Evolutionary conservation across 2,329 filamentous ascomycete genomes (phyloP).

Genomic region (Botrytis aclada): DNA sequence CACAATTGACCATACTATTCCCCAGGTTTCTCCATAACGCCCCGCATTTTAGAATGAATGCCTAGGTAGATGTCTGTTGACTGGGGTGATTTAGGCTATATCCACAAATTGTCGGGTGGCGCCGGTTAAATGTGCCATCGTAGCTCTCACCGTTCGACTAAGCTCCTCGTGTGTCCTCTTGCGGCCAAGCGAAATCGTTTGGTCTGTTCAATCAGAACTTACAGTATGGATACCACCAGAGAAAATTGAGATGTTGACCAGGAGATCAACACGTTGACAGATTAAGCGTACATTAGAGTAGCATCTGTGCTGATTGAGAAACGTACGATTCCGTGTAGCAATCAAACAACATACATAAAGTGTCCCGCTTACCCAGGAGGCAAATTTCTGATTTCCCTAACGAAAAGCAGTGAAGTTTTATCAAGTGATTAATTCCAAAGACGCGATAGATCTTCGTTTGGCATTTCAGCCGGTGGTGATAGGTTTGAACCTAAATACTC

Average conservation of each 20-base stretch:
- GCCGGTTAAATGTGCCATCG: slow-evolving; percentile 11
- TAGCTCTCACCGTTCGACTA: slow-evolving; percentile 10
- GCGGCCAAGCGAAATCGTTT: background rate
- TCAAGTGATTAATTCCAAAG: background rate
- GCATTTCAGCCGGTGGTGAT: background rate
- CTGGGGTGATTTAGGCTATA: slow-evolving; percentile 9
- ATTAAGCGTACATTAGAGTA: background rate
- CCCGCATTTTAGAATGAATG: background rate
- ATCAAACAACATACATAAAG: background rate
- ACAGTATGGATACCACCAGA: background rate
- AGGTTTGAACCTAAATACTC: background rate
- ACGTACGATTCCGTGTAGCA: background rate
- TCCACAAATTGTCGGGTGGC: background rate
- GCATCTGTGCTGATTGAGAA: background rate
- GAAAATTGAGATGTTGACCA: slow-evolving; percentile 1
- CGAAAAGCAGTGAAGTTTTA: background rate
- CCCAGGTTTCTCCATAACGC: slow-evolving; percentile 16
- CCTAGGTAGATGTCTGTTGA: background rate
- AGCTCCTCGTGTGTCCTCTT: slow-evolving; percentile 15
- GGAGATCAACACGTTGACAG: background rate
- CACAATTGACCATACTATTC: background rate
- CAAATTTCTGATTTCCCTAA: background rate
- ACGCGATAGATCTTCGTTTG: background rate
- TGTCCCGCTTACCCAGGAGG: background rate
- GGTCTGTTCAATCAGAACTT: background rate